Percentiles rank a stretch among this genome's conserved stretches.
Conservation (phyloP, 352 stramenopile genomes). For the Peronosclerospora sorghi region DNA sequence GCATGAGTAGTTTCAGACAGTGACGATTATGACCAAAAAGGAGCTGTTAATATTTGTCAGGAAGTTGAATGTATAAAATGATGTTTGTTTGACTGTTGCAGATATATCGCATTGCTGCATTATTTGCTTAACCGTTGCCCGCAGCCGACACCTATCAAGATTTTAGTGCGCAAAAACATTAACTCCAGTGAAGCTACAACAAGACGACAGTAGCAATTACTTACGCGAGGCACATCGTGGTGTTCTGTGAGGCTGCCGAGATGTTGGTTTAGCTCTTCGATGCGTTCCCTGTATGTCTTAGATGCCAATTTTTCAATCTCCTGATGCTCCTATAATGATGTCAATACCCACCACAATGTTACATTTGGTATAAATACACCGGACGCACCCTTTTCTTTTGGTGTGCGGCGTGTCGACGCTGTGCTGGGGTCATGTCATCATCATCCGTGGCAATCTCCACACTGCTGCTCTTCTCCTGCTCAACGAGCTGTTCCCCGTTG, state of each 20-base stretch:
- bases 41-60: too few species aligned
- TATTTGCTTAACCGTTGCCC: conserved; percentile 81
- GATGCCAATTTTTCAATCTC: conserved; percentile 75
- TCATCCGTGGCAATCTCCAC: conserved; percentile 26
- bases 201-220: conserved; percentile 6
- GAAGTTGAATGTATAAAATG: too few species aligned
- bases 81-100: too few species aligned
- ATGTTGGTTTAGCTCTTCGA: conserved; percentile 96
- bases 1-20: too few species aligned
- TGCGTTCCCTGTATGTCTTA: conserved; percentile 86
- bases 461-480: conserved; percentile 10
- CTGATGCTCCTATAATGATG: conserved; percentile 53
- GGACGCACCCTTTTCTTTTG: conserved; percentile 65
- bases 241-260: conserved; percentile 93
- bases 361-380: not conserved
- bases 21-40: too few species aligned
- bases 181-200: not conserved
- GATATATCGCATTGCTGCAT: too few species aligned
- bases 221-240: conserved; percentile 95
- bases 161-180: not conserved
- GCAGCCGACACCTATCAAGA: conserved; percentile 62
- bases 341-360: not conserved
- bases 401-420: conserved; percentile 67
- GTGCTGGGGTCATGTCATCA: conserved; percentile 58
- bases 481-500: conserved; percentile 10